Conservation (phyloP, 2,329 filamentous ascomycete species). For the Penicillium sp. region DNA sequence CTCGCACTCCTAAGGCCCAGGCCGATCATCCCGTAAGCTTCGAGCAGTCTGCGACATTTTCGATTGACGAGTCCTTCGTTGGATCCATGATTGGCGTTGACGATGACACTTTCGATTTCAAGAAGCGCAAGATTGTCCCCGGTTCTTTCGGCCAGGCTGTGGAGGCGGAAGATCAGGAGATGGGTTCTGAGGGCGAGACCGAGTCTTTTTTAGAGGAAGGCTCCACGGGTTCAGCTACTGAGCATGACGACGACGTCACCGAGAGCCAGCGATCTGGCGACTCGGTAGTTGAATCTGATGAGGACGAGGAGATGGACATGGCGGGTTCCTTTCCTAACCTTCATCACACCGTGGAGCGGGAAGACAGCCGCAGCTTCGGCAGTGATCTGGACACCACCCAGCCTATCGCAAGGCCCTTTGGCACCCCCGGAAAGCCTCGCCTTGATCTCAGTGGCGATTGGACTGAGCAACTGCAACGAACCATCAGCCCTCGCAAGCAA, state of each 20-base stretch:
- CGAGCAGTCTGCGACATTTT: slow-evolving; percentile 40
- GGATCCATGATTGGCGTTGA: slow-evolving; percentile 41
- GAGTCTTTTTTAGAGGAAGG: slow-evolving; percentile 91
- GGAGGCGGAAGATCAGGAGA: slow-evolving; percentile 55
- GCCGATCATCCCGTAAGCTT: slow-evolving; percentile 34
- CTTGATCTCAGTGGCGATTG: slow-evolving; percentile 73
- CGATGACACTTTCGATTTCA: slow-evolving; percentile 61
- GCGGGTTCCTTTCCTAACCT: slow-evolving; percentile 73
- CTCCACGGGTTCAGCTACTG: slow-evolving; percentile 77
- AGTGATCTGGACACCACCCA: slow-evolving; percentile 50
- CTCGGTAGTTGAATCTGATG: slow-evolving; percentile 61
- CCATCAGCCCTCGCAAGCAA: slow-evolving; percentile 89
- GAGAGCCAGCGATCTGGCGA: slow-evolving; percentile 57
- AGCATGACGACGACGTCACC: slow-evolving; percentile 54
- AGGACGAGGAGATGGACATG: slow-evolving; percentile 77
- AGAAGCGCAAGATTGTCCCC: slow-evolving; percentile 59
- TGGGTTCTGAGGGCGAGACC: slow-evolving; percentile 36
- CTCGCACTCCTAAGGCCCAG: slow-evolving; percentile 43
- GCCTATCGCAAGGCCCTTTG: slow-evolving; percentile 32
- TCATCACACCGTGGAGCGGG: slow-evolving; percentile 74
- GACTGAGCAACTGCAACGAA: slow-evolving; percentile 90
- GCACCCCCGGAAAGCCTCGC: slow-evolving; percentile 55
- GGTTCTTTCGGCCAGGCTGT: slow-evolving; percentile 72
- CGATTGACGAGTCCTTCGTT: slow-evolving; percentile 42
- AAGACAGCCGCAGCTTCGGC: slow-evolving; percentile 50